These are phyloP conservation scores for Coemansia sp. DNA, from an alignment of 192 early-diverging fungal species.

Conservation along the genomic window DNA sequence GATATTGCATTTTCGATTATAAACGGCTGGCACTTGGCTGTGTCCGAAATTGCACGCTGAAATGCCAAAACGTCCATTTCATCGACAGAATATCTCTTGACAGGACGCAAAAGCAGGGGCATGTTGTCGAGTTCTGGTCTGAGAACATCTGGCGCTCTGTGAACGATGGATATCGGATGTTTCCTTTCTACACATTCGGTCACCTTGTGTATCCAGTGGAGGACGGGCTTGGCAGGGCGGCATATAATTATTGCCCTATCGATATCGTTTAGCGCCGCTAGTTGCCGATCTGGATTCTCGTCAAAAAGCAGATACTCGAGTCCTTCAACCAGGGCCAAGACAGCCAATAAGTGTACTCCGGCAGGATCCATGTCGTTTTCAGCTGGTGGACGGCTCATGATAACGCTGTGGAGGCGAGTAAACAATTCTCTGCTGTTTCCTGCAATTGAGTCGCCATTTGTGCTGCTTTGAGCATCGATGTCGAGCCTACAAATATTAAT, in stretches of 20 bases:
- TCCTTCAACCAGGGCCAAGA: constrained; percentile 20
- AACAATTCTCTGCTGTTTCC: background rate
- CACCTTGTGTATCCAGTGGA: constrained; percentile 27
- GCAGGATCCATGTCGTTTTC: constrained; percentile 12
- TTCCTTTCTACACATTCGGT: constrained; percentile 12
- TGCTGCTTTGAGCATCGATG: background rate
- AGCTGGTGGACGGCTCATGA: constrained; percentile 4
- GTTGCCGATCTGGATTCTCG: background rate
- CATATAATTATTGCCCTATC: constrained; percentile 27
- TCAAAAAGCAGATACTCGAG: constrained; percentile 6
- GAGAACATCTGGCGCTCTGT: background rate
- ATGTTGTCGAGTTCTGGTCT: background rate
- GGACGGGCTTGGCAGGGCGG: constrained; percentile 1
- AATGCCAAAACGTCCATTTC: constrained; percentile 21
- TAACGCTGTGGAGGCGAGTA: background rate
- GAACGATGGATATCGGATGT: background rate
- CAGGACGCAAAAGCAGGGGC: constrained; percentile 8
- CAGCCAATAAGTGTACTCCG: constrained; percentile 17
- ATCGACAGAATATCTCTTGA: constrained; percentile 2
- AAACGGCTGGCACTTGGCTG: constrained; percentile 13
- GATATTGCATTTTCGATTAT: constrained; percentile 32
- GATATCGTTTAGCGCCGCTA: constrained; percentile 21
- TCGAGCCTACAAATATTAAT: background rate
- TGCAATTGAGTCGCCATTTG: background rate
- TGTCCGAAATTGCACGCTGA: constrained; percentile 13